Conservation (phyloP, 495 filamentous ascomycete genomes). For the Aspergillus nidulans region DNA sequence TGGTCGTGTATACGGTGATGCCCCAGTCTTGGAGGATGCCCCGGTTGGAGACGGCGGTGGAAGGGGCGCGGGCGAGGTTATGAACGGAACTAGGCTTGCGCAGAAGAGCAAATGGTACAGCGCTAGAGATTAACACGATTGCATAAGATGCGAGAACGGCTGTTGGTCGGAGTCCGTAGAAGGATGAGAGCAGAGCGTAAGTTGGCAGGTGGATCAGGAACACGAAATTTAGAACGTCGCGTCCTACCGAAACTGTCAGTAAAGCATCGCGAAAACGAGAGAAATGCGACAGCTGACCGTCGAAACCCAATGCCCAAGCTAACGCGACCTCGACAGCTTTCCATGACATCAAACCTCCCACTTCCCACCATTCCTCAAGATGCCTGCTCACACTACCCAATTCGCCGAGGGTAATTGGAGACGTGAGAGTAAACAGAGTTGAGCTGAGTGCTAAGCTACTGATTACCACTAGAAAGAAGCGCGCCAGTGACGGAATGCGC, state of each 20-base stretch:
- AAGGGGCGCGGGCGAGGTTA: slow-evolving; percentile 44
- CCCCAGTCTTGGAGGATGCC: slow-evolving; percentile 62
- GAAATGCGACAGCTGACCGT: slow-evolving; percentile 45
- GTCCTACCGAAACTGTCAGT: slow-evolving; percentile 36
- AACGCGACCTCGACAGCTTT: slow-evolving; percentile 63
- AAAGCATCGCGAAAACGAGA: not conserved
- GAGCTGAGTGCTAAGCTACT: slow-evolving; percentile 59
- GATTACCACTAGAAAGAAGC: slow-evolving; percentile 60
- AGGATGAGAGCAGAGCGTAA: slow-evolving; percentile 64
- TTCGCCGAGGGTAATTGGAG: slow-evolving; percentile 49
- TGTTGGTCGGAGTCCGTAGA: slow-evolving; percentile 61
- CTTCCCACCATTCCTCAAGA: slow-evolving; percentile 55
- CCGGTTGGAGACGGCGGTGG: slow-evolving; percentile 53
- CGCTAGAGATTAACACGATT: slow-evolving; percentile 62
- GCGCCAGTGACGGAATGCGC: slow-evolving; percentile 42
- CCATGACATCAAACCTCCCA: slow-evolving; percentile 60
- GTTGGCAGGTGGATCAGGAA: slow-evolving; percentile 67
- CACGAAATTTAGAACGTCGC: slow-evolving; percentile 65
- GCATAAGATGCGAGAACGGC: slow-evolving; percentile 53
- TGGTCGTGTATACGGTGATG: slow-evolving; percentile 58
- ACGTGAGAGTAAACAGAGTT: slow-evolving; percentile 50
- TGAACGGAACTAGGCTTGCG: slow-evolving; percentile 61
- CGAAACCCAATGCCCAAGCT: slow-evolving; percentile 66
- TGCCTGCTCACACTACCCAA: slow-evolving; percentile 58
- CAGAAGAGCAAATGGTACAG: slow-evolving; percentile 66